Base-by-base conservation (phyloP, 2,329 filamentous ascomycete species). In the Pseudodiploospora longispora region DNA sequence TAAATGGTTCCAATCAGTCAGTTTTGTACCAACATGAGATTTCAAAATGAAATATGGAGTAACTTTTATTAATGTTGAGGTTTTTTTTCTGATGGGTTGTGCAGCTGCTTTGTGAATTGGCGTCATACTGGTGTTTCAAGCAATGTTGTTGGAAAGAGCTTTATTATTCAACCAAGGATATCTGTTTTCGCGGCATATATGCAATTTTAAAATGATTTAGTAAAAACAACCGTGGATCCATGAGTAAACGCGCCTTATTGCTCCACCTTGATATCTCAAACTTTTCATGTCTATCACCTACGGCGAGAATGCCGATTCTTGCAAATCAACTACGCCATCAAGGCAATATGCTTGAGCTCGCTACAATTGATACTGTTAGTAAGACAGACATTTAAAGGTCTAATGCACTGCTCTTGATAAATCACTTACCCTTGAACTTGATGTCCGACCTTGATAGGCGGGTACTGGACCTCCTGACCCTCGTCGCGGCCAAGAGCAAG, bases 381-480 rank as follows among this genome's bases (percentile, higher is more conserved):
- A 47, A 28, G 36, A 10, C 10, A 32, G 7, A 10, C 4, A 12
- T 31, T 27, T 5, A 1, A 12, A 27, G 28, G 9, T 36, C 8
- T 38, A 6, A 37, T 35, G 29, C 8, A 9, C 6, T 29, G 9
- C 31, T 31, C 35, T 29, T 33, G 10, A n/a, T n/a, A 37, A 5
- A 27, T 9, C 27, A 66, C 74, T 55, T 51, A 78, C 74, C 66
- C 67, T 51, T 79, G 68, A 10, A 81, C 77, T 58, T 78, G 75
- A 46, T 77, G 63, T 3, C 77, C 77, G 9, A 80, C 77, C 62
- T 80, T 80, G 63, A 77, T 75, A 0, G 69, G 55, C 39, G 59
- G 61, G 49, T 81, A 81, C 44, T 61, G 57, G 0, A 61, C 62
- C 52, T 68, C 68, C 6, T 65, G 62, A 5, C 76, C 77, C 62